phyloP scores from a whole-genome alignment of 139 green algal species.

The Chlorella sp. region DNA sequence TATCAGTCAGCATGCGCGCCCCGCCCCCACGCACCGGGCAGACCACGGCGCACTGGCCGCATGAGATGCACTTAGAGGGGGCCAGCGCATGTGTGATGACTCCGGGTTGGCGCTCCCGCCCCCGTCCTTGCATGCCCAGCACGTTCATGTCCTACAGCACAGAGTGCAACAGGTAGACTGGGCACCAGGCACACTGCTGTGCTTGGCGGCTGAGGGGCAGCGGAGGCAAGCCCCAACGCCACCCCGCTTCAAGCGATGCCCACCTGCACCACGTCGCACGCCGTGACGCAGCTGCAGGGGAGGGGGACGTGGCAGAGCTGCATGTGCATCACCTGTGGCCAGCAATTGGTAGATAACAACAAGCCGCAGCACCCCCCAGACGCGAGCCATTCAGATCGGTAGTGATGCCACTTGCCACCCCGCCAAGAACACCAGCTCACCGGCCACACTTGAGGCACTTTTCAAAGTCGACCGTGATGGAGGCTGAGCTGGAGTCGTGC shows the following conservation, averaged over 20 bases:
- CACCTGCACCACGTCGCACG: conserved; percentile 40
- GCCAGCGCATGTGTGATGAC: conserved; percentile 28
- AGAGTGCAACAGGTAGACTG: background rate
- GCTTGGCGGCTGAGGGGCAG: background rate
- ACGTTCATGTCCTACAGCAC: conserved; percentile 55
- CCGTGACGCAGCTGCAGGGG: conserved; percentile 35
- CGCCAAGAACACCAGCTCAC: too few relatives aligned
- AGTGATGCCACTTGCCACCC: too few relatives aligned
- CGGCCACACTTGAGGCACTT: conserved; percentile 63
- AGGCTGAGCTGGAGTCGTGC: conserved; percentile 17
- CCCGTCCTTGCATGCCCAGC: conserved; percentile 49
- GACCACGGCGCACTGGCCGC: conserved; percentile 52
- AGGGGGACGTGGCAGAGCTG: too few relatives aligned
- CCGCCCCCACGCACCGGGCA: conserved; percentile 34
- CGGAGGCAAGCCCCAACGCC: background rate
- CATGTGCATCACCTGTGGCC: too few relatives aligned
- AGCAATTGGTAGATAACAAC: too few relatives aligned
- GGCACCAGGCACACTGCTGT: too few relatives aligned
- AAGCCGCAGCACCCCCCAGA: too few relatives aligned
- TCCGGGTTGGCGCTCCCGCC: conserved; percentile 44
- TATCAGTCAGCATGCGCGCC: too few relatives aligned
- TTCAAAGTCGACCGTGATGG: conserved; percentile 57
- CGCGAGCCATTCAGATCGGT: too few relatives aligned
- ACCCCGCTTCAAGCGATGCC: too few relatives aligned
- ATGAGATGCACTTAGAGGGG: conserved; percentile 50